Conservation (phyloP, 495 filamentous ascomycete genomes). For the Podospora didyma region DNA sequence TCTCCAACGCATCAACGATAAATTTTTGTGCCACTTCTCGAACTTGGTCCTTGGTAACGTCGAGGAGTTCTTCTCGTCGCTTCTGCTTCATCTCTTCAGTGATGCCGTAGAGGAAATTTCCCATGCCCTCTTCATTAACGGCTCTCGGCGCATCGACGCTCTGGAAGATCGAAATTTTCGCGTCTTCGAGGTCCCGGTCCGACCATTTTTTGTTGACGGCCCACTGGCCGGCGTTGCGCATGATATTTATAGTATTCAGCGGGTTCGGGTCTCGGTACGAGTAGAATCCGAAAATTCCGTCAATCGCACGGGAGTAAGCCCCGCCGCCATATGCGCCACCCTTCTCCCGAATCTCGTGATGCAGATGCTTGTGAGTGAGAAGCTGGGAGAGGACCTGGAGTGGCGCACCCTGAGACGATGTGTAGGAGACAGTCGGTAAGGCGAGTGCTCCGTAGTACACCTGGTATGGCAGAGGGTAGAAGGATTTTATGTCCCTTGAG, state of each 20-base stretch:
- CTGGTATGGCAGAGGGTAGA: constrained; percentile 94
- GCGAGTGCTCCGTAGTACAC: constrained; percentile 87
- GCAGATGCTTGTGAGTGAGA: constrained; percentile 93
- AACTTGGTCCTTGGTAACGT: constrained; percentile 79
- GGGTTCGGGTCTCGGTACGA: constrained; percentile 98
- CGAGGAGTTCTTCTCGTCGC: constrained; percentile 79
- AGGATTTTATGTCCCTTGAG: constrained; percentile 58
- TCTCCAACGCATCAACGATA: constrained; percentile 64
- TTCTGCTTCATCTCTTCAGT: constrained; percentile 85
- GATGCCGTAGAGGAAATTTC: constrained; percentile 77
- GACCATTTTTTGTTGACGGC: constrained; percentile 83
- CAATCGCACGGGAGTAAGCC: constrained; percentile 72
- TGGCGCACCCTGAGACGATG: constrained; percentile 64
- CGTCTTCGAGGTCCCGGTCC: constrained; percentile 85
- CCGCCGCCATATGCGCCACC: constrained; percentile 94
- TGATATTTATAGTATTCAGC: constrained; percentile 78
- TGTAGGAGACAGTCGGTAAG: constrained; percentile 82
- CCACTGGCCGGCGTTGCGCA: constrained; percentile 77
- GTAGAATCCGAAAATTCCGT: constrained; percentile 89
- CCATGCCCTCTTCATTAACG: constrained; percentile 85
- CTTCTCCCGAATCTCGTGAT: constrained; percentile 97
- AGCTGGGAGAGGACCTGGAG: constrained; percentile 88
- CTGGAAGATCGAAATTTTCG: constrained; percentile 93
- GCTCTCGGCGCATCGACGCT: constrained; percentile 86
- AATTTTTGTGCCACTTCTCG: constrained; percentile 76